Evolutionary conservation across 2,329 filamentous ascomycete species (phyloP), one percentile per base, ranked within the genome.

Genomic region (Stemphylium lycopersici): DNA sequence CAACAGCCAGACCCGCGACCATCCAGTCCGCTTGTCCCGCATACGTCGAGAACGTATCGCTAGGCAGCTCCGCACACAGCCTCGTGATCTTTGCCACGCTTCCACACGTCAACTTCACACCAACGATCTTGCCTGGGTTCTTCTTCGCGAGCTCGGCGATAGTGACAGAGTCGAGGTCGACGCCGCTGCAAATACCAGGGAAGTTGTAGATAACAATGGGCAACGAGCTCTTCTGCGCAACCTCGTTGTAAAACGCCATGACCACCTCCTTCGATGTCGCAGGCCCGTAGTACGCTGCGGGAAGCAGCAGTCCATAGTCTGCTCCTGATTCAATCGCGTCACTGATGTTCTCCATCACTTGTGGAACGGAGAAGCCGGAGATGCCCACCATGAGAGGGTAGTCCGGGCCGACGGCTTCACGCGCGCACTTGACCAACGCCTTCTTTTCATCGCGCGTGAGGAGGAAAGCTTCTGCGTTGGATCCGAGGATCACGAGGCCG

Each of bases 21-120:
- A 91, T 73, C 70, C 90, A 91, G 66, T 92, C 89, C 2, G 84
- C 85, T 75, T 91, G 88, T 0, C 90, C 90, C 0, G 87, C 88
- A 65, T 85, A 91, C 0, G 86, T 83, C 1, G 87, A 83, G 67
- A 92, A 92, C 10, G 80, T 72, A 2, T 83, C 78, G 0, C 81
- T 72, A 0, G 80, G 72, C 54, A 82, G 76, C 20, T 76, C 73
- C 2, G 81, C 79, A 0, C 81, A 79, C 3, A 91, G 80, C 7
- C 88, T 80, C 3, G 85, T 84, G 43, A 91, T 82, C 75, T 91
- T 91, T 54, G 86, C 88, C 29, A 90, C 89, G 62, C 85, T 87
- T n/a, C 87, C 88, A 67, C 88, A 90, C 2, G 88, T 90, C 50
- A 90, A 77, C 77, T 90, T 90, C 47, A 87, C 84, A 26, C 87